These are phyloP conservation scores for Malania oleifera DNA, from an alignment of 164 flowering plant genomes.

Conservation along the genomic window DNA sequence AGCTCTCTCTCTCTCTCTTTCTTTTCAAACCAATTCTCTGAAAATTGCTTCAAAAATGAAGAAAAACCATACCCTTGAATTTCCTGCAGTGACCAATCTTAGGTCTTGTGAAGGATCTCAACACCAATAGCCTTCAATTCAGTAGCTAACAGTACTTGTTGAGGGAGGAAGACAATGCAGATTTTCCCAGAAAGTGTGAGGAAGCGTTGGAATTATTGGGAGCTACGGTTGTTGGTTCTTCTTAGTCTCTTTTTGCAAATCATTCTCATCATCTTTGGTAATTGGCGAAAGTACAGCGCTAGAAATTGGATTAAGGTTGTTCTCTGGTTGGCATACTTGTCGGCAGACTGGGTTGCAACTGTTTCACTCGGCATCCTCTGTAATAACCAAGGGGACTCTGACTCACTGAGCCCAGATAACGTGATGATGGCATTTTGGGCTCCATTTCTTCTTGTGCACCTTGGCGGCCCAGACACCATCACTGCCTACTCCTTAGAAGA, in stretches of 20 bases:
- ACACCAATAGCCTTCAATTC: too few relatives aligned
- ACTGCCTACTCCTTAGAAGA: slow-evolving; percentile 7
- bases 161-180: neutral
- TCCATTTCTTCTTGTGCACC: slow-evolving; percentile 6
- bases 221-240: slow-evolving; percentile 8
- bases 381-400: neutral
- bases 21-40: too few relatives aligned
- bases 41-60: too few relatives aligned
- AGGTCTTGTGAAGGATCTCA: too few relatives aligned
- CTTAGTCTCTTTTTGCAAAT: slow-evolving; percentile 10
- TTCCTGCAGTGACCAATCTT: too few relatives aligned
- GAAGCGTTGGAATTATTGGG: slow-evolving; percentile 13
- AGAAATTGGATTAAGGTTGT: neutral
- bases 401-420: too few relatives aligned
- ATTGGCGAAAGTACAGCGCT: neutral
- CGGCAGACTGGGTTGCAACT: slow-evolving; percentile 15
- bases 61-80: too few relatives aligned
- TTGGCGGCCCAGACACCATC: slow-evolving; percentile 8
- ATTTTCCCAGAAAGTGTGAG: neutral
- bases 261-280: slow-evolving; percentile 9
- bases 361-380: slow-evolving; percentile 11
- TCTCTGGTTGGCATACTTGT: slow-evolving; percentile 15
- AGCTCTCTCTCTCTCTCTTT: too few relatives aligned
- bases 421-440: neutral
- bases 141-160: too few relatives aligned